Conservation (phyloP, 2,329 filamentous ascomycete species). For the Sordariomycetes sp. region DNA sequence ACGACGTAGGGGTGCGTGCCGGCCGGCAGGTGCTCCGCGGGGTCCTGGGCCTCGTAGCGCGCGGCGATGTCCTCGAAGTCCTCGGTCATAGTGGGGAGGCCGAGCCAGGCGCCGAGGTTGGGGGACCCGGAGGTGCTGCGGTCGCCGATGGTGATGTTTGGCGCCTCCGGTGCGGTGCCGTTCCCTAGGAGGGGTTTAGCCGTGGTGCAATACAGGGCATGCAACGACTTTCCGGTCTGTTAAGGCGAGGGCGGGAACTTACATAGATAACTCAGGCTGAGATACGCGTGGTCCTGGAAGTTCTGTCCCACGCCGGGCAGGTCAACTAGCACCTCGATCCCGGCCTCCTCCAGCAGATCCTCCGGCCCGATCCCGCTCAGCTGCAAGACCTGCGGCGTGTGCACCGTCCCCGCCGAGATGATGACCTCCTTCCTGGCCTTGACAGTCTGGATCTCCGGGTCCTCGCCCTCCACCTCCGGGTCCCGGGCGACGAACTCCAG, state of each 20-base stretch:
- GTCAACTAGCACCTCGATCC: conserved; percentile 25
- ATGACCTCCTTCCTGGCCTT: conserved; percentile 22
- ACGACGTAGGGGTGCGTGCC: conserved; percentile 10
- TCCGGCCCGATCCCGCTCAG: conserved; percentile 30
- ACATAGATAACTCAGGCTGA: conserved; percentile 11
- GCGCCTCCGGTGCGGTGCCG: conserved; percentile 1
- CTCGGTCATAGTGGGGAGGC: conserved; percentile 11
- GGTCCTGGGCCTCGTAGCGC: conserved; percentile 12
- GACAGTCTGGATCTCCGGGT: conserved; percentile 11
- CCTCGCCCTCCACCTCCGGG: conserved; percentile 6
- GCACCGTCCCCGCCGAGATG: conserved; percentile 22
- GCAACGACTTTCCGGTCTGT: neutral
- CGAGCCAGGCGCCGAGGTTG: conserved; percentile 13
- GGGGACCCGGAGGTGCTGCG: conserved; percentile 6
- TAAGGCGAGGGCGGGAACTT: neutral
- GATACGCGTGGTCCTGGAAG: conserved; percentile 24
- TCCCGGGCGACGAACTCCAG: conserved; percentile 12
- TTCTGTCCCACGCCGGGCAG: conserved; percentile 33
- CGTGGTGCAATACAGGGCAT: neutral
- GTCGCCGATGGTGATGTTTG: conserved; percentile 4
- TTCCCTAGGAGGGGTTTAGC: neutral
- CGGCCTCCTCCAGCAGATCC: conserved; percentile 19
- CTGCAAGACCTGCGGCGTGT: conserved; percentile 29
- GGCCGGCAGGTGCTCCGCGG: conserved; percentile 10
- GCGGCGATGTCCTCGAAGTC: conserved; percentile 11